These are phyloP conservation scores for Monosporascus sp. DNA, from an alignment of 2,329 filamentous ascomycete species.

Conservation along the genomic window DNA sequence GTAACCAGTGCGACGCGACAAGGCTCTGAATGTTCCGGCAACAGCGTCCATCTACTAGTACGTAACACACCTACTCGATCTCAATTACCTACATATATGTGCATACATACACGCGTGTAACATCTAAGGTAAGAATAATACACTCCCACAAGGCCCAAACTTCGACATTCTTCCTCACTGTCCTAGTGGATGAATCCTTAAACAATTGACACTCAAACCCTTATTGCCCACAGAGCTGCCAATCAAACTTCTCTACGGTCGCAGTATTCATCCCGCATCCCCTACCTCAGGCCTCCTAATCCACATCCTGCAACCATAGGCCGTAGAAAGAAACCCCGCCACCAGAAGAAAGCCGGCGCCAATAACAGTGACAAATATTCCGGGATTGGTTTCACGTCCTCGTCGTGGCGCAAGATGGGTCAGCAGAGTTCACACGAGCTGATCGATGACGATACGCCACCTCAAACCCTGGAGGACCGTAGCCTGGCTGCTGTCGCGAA, in stretches of 20 bases:
- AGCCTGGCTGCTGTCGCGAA: slow-evolving; percentile 72
- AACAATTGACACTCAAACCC: too few species aligned
- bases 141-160: too few species aligned
- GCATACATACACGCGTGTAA: background rate
- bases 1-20: background rate
- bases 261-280: background rate
- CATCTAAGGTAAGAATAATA: too few species aligned
- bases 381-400: slow-evolving; percentile 10
- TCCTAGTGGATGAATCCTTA: too few species aligned
- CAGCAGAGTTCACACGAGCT: slow-evolving; percentile 67
- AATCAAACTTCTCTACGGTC: too few species aligned
- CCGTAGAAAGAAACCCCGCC: slow-evolving; percentile 19
- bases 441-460: slow-evolving; percentile 58
- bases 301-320: slow-evolving; percentile 14
- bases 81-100: background rate
- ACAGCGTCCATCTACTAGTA: background rate
- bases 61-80: background rate
- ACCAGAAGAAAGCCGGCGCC: slow-evolving; percentile 9
- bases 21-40: too few species aligned
- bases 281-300: background rate
- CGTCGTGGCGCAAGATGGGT: slow-evolving; percentile 62
- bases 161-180: too few species aligned
- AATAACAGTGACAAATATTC: background rate
- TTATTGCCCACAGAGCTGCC: too few species aligned
- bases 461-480: slow-evolving; percentile 62